phyloP scores from a whole-genome alignment of 1,139 yeast species.

The Hansenula anomala region DNA sequence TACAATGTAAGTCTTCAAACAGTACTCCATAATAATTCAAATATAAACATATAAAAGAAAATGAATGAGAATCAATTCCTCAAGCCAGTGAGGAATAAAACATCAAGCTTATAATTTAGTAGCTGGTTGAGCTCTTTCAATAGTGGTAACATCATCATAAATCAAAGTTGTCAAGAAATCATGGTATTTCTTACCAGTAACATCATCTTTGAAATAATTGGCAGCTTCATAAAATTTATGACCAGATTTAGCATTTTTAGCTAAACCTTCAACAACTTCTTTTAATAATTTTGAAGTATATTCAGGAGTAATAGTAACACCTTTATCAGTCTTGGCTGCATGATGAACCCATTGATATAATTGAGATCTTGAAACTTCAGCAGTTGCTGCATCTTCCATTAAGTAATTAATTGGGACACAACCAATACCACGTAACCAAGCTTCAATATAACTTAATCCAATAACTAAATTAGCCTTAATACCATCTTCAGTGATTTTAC shows the following conservation, averaged over 20 bases:
- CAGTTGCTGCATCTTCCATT: conserved; percentile 90
- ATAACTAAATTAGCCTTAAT: conserved; percentile 67
- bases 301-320: conserved; percentile 53
- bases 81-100: too few relatives aligned
- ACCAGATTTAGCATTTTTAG: conserved; percentile 31
- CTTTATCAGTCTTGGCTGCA: conserved; percentile 54
- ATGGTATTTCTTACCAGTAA: conserved; percentile 63
- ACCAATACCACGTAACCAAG: conserved; percentile 79
- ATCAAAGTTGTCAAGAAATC: conserved; percentile 71
- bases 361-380: conserved; percentile 80
- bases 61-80: too few relatives aligned
- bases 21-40: too few relatives aligned
- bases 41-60: background rate
- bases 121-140: conserved; percentile 26
- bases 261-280: conserved; percentile 56
- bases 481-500: conserved; percentile 60
- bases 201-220: conserved; percentile 57
- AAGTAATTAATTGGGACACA: conserved; percentile 81
- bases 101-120: conserved; percentile 14
- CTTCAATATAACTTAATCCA: conserved; percentile 77
- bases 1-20: too few relatives aligned
- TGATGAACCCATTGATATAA: conserved; percentile 83
- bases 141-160: conserved; percentile 63
- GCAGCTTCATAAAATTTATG: conserved; percentile 56
- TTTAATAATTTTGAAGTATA: conserved; percentile 51